A percentile compares a stretch with the other conserved stretches of the same genome.
phyloP scores from a whole-genome alignment of 2,329 filamentous ascomycete species.

The Lachnellula willkommii region DNA sequence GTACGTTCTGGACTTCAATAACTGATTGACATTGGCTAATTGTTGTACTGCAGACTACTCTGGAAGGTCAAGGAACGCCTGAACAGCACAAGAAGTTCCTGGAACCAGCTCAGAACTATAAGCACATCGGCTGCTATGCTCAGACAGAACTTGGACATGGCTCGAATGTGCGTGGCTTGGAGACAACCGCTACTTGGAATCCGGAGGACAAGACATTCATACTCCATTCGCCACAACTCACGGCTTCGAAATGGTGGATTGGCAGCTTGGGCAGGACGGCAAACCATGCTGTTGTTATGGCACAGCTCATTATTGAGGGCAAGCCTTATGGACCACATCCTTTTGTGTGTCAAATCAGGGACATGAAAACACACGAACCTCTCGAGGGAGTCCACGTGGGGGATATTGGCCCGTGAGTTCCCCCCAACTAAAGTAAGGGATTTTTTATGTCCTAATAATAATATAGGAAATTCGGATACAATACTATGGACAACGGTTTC shows the following conservation, averaged over 20 bases:
- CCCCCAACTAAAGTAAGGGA: slow-evolving; percentile 48
- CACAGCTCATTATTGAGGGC: slow-evolving; percentile 64
- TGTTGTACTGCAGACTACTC: slow-evolving; percentile 47
- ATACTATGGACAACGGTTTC: slow-evolving; percentile 71
- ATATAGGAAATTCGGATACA: slow-evolving; percentile 8
- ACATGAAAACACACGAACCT: slow-evolving; percentile 63
- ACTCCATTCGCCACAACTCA: slow-evolving; percentile 67
- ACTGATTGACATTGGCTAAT: neutral
- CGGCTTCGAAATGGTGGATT: slow-evolving; percentile 81
- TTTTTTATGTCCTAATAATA: neutral
- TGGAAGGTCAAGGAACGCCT: slow-evolving; percentile 65
- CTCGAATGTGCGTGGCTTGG: slow-evolving; percentile 62
- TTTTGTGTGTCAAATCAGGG: slow-evolving; percentile 70
- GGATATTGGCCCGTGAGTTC: slow-evolving; percentile 76
- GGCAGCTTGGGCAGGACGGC: slow-evolving; percentile 70
- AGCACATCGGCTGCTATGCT: slow-evolving; percentile 73
- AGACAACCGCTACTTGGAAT: slow-evolving; percentile 56
- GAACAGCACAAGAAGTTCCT: slow-evolving; percentile 71
- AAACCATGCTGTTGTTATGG: slow-evolving; percentile 74
- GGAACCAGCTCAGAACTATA: slow-evolving; percentile 61
- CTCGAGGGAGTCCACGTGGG: slow-evolving; percentile 67
- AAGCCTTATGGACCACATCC: slow-evolving; percentile 70
- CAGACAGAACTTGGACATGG: slow-evolving; percentile 78
- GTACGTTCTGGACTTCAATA: slow-evolving; percentile 34
- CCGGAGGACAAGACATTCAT: slow-evolving; percentile 67